Evolutionary conservation across 2,329 filamentous ascomycete species (phyloP).

Genomic region (Penicillium olsonii): DNA sequence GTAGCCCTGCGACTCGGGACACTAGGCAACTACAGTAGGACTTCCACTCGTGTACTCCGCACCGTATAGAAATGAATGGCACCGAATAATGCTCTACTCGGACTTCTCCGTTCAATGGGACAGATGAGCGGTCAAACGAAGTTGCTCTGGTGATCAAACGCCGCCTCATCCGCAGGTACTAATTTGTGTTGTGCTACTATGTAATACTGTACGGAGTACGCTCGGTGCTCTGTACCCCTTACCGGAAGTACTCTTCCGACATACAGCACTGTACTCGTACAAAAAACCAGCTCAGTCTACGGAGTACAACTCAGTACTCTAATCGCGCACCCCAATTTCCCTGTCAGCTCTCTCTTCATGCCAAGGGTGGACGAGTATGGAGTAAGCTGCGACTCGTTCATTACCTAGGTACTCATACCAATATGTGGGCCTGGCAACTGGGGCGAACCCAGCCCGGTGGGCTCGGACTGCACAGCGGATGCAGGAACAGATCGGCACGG

Average conservation of each 20-base stretch:
- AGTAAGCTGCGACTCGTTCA: neutral
- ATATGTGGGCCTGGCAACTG: neutral
- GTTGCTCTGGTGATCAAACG: neutral
- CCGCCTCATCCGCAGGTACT: neutral
- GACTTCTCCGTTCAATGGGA: too few relatives aligned
- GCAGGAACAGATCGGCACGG: neutral
- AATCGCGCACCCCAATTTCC: too few relatives aligned
- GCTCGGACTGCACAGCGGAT: neutral
- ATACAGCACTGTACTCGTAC: too few relatives aligned
- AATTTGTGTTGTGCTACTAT: neutral
- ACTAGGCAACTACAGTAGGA: too few relatives aligned
- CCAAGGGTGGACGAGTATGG: neutral
- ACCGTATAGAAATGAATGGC: neutral
- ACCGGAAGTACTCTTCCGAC: too few relatives aligned
- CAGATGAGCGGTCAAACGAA: neutral
- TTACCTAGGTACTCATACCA: neutral
- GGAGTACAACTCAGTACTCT: too few relatives aligned
- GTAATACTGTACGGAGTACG: neutral
- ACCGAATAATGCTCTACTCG: too few relatives aligned
- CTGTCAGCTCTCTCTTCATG: neutral
- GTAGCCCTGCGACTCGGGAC: too few relatives aligned
- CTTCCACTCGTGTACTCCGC: too few relatives aligned
- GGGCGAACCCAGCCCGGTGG: neutral
- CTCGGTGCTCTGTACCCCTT: too few relatives aligned
- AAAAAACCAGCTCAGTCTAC: too few relatives aligned